phyloP scores from a whole-genome alignment of 2,329 filamentous ascomycete genomes.

The Penicillium sp. region DNA sequence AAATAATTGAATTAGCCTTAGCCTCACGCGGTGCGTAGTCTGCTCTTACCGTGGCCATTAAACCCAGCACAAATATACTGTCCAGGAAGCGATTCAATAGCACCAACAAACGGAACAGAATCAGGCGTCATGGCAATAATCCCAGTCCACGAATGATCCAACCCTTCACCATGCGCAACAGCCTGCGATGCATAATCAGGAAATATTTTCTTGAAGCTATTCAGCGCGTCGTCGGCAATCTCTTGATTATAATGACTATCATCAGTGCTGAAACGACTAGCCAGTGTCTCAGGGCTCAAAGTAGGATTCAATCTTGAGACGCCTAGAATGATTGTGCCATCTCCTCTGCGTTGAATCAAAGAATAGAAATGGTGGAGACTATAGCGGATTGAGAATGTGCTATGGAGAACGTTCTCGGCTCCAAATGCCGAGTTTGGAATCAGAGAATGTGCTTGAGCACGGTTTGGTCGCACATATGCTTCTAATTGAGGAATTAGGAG shows the following conservation, averaged over 20 bases:
- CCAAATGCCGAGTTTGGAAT: slow-evolving; percentile 42
- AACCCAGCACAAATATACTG: slow-evolving; percentile 55
- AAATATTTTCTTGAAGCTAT: slow-evolving; percentile 39
- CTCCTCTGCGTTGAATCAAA: slow-evolving; percentile 47
- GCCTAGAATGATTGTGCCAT: slow-evolving; percentile 48
- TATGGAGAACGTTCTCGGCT: slow-evolving; percentile 33
- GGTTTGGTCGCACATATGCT: slow-evolving; percentile 43
- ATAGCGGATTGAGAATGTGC: slow-evolving; percentile 50
- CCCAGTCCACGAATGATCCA: slow-evolving; percentile 50
- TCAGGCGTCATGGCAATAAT: slow-evolving; percentile 52
- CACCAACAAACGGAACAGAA: slow-evolving; percentile 50
- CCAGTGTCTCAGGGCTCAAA: slow-evolving; percentile 32
- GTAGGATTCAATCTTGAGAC: slow-evolving; percentile 46
- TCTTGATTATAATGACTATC: slow-evolving; percentile 45
- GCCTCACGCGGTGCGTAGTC: not conserved
- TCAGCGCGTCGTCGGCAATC: slow-evolving; percentile 40
- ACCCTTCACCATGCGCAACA: slow-evolving; percentile 43
- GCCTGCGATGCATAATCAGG: slow-evolving; percentile 19
- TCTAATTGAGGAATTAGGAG: slow-evolving; percentile 20
- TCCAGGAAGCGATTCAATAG: slow-evolving; percentile 41
- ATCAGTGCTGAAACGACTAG: slow-evolving; percentile 37
- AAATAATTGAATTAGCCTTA: not conserved
- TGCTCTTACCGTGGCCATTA: slow-evolving; percentile 46
- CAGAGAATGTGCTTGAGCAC: slow-evolving; percentile 48
- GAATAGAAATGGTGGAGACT: slow-evolving; percentile 53